Conservation (phyloP, 129 eudicot genomes). For the Smallanthus sonchifolius region DNA sequence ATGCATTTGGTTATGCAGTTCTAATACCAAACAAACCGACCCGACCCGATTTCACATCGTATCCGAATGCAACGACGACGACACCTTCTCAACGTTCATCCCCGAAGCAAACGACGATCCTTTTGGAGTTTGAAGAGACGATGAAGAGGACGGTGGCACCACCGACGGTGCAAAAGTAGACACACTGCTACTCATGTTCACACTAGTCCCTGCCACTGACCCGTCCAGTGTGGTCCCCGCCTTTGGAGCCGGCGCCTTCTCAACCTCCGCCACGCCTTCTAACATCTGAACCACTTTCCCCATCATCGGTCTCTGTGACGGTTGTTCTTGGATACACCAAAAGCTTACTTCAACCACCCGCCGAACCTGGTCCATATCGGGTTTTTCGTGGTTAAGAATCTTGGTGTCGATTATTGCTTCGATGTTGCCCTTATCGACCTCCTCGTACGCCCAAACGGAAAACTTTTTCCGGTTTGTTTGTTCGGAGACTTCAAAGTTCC, state of each 20-base stretch:
- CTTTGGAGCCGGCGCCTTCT: slow-evolving; percentile 77
- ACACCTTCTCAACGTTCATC: slow-evolving; percentile 48
- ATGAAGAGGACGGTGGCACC: slow-evolving; percentile 49
- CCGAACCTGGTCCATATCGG: slow-evolving; percentile 57
- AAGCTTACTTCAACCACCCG: slow-evolving; percentile 68
- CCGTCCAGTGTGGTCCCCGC: slow-evolving; percentile 44
- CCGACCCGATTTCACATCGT: slow-evolving; percentile 23
- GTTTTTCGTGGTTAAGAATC: slow-evolving; percentile 36
- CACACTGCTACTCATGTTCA: slow-evolving; percentile 40
- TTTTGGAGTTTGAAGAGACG: slow-evolving; percentile 51
- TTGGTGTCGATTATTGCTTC: slow-evolving; percentile 47
- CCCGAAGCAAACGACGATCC: slow-evolving; percentile 49
- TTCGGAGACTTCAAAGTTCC: slow-evolving; percentile 74
- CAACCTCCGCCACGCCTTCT: slow-evolving; percentile 71
- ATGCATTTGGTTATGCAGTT: background rate
- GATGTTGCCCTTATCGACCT: slow-evolving; percentile 66
- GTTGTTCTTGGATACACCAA: slow-evolving; percentile 95
- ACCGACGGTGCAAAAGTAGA: slow-evolving; percentile 61
- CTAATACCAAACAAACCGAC: background rate
- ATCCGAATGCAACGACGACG: slow-evolving; percentile 41
- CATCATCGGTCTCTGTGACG: slow-evolving; percentile 91
- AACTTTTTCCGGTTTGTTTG: slow-evolving; percentile 66
- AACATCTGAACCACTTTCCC: slow-evolving; percentile 91
- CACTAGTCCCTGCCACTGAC: slow-evolving; percentile 43
- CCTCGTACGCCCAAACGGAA: slow-evolving; percentile 83